Evolutionary conservation across 108 stramenopile genomes (phyloP).

Genomic region (Nitzschia palea): DNA sequence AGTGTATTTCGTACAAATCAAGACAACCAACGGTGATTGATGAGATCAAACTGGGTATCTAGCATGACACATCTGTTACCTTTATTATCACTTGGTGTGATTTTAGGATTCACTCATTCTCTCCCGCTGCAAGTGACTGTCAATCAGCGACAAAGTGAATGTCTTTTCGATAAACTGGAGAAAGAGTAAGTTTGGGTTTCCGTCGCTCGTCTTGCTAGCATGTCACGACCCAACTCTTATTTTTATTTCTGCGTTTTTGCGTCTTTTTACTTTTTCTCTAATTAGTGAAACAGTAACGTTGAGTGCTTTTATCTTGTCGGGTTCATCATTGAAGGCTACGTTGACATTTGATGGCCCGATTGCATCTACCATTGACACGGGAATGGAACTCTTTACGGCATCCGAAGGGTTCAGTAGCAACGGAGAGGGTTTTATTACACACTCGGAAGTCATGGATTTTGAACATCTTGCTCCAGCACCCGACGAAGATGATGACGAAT

Average conservation of each 20-base stretch:
- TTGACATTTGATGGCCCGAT: slow-evolving; percentile 67
- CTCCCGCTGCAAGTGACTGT: slow-evolving; percentile 47
- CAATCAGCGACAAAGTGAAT: slow-evolving; percentile 42
- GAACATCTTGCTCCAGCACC: slow-evolving; percentile 43
- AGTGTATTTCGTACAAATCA: too few species aligned
- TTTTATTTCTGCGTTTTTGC: background rate
- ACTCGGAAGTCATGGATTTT: slow-evolving; percentile 54
- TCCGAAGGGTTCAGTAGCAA: slow-evolving; percentile 12
- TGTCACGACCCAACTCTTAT: background rate
- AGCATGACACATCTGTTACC: background rate
- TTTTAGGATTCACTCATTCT: background rate
- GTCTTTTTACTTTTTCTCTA: background rate
- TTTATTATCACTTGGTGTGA: background rate
- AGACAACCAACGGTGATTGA: too few species aligned
- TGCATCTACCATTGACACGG: slow-evolving; percentile 36
- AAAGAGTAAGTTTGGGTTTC: slow-evolving; percentile 30
- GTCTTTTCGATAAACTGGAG: slow-evolving; percentile 48
- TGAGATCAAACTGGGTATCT: too few species aligned
- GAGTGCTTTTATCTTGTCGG: slow-evolving; percentile 63
- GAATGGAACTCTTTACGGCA: slow-evolving; percentile 23
- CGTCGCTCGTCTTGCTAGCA: background rate
- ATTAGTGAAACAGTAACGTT: slow-evolving; percentile 56
- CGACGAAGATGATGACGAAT: slow-evolving; percentile 22
- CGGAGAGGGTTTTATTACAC: slow-evolving; percentile 7
- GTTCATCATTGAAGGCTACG: slow-evolving; percentile 54